A percentile compares a stretch with the other conserved stretches of the same genome.
These are phyloP conservation scores for Gaultheria prostrata DNA, from an alignment of 148 eudicot species.

Conservation along the genomic window DNA sequence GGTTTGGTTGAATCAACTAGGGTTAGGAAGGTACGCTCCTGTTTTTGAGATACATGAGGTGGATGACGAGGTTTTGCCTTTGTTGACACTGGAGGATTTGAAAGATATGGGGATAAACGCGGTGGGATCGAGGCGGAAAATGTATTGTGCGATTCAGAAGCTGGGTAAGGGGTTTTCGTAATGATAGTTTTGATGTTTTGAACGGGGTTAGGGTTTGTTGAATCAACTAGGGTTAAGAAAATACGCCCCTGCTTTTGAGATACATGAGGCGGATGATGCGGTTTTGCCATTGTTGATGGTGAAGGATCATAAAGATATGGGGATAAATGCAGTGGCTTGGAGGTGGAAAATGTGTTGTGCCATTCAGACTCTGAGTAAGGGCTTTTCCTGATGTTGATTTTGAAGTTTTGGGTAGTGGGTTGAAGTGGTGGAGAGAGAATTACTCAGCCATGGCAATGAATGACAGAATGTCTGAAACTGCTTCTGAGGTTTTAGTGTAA, in stretches of 20 bases:
- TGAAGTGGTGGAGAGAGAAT: neutral
- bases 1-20: conserved; percentile 54
- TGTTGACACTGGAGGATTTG: conserved; percentile 71
- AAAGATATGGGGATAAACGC: conserved; percentile 82
- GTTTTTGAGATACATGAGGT: conserved; percentile 72
- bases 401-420: neutral
- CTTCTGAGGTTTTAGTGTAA: conserved; percentile 21
- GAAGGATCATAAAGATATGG: conserved; percentile 81
- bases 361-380: conserved; percentile 61
- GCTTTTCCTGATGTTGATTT: conserved; percentile 33
- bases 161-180: conserved; percentile 53
- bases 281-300: conserved; percentile 66
- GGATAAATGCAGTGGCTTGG: conserved; percentile 67
- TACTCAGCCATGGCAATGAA: conserved; percentile 16
- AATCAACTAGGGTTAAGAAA: conserved; percentile 49
- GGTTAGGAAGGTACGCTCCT: conserved; percentile 55
- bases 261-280: conserved; percentile 73
- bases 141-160: conserved; percentile 63
- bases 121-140: conserved; percentile 68
- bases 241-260: conserved; percentile 56
- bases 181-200: neutral
- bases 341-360: conserved; percentile 63
- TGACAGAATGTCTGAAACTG: conserved; percentile 21
- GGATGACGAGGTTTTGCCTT: conserved; percentile 68
- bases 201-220: conserved; percentile 59